A percentile compares a stretch with the other conserved stretches of the same genome.
phyloP scores from a whole-genome alignment of 192 early-diverging fungal genomes.

The Coemansia sp. region DNA sequence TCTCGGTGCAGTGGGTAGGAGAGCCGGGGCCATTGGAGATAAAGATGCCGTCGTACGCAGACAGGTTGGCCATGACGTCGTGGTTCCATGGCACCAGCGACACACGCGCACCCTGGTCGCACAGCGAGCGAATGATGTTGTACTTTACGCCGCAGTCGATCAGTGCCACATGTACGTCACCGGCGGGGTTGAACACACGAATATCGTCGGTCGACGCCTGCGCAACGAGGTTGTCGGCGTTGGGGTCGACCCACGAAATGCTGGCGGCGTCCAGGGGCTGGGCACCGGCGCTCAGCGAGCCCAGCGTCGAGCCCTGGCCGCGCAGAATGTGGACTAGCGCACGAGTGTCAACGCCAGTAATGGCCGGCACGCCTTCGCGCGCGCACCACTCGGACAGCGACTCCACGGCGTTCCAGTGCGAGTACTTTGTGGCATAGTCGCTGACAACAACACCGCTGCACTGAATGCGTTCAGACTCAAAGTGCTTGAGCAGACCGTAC shows the following conservation, averaged over 20 bases:
- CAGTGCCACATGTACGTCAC: conserved; percentile 78
- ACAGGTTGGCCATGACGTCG: conserved; percentile 61
- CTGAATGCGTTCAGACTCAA: conserved; percentile 86
- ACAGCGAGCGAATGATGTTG: conserved; percentile 87
- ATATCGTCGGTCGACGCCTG: conserved; percentile 75
- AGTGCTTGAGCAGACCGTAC: conserved; percentile 82
- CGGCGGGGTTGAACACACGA: conserved; percentile 71
- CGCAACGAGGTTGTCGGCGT: conserved; percentile 71
- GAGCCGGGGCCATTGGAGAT: conserved; percentile 92
- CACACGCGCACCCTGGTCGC: conserved; percentile 75
- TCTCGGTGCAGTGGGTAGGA: conserved; percentile 66
- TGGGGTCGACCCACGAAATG: conserved; percentile 68
- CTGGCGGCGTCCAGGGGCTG: conserved; percentile 32
- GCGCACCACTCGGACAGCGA: conserved; percentile 87
- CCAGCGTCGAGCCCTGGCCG: conserved; percentile 82
- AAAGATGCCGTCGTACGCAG: conserved; percentile 84
- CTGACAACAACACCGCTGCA: conserved; percentile 84
- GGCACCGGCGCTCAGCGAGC: conserved; percentile 67
- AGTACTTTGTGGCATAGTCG: conserved; percentile 88
- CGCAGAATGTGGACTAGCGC: conserved; percentile 83
- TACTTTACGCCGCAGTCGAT: conserved; percentile 90
- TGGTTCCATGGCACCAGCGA: conserved; percentile 89
- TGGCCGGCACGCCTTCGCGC: conserved; percentile 78
- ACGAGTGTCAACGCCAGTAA: conserved; percentile 91
- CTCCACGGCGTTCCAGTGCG: conserved; percentile 92